Percentiles rank a stretch among this genome's conserved stretches.
Conservation (phyloP, 2,329 filamentous ascomycete genomes). For the Cladosporium velox region DNA sequence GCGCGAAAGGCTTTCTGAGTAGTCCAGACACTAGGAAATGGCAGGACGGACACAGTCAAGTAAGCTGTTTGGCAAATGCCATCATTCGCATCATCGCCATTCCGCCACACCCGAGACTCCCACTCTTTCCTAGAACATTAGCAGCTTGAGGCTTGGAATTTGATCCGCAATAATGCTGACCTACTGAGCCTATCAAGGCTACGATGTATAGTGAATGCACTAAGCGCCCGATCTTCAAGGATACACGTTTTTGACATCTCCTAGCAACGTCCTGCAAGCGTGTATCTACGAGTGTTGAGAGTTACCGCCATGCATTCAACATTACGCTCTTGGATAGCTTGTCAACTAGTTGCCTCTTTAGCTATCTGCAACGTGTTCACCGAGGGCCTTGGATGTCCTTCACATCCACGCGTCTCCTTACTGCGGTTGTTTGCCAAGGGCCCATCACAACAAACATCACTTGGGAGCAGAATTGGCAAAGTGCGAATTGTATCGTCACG, state of each 20-base stretch:
- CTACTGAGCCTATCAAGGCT: no score
- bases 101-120: slow-evolving; percentile 4
- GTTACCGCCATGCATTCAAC: not conserved
- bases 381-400: not conserved
- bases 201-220: not conserved
- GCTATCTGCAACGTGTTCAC: not conserved
- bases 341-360: not conserved
- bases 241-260: not conserved
- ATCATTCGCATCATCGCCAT: not conserved
- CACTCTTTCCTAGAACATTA: not conserved
- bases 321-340: not conserved
- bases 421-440: not conserved
- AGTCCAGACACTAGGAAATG: slow-evolving; percentile 15
- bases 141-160: not conserved
- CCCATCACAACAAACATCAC: not conserved
- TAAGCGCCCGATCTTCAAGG: not conserved
- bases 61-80: not conserved
- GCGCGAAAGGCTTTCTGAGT: slow-evolving; percentile 7
- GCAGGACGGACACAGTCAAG: not conserved
- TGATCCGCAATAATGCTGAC: no score
- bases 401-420: slow-evolving; percentile 3
- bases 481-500: not conserved
- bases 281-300: not conserved
- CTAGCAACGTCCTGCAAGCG: not conserved
- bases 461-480: not conserved